Conservation (phyloP, 2,329 filamentous ascomycete genomes). For the Alternaria sp. region DNA sequence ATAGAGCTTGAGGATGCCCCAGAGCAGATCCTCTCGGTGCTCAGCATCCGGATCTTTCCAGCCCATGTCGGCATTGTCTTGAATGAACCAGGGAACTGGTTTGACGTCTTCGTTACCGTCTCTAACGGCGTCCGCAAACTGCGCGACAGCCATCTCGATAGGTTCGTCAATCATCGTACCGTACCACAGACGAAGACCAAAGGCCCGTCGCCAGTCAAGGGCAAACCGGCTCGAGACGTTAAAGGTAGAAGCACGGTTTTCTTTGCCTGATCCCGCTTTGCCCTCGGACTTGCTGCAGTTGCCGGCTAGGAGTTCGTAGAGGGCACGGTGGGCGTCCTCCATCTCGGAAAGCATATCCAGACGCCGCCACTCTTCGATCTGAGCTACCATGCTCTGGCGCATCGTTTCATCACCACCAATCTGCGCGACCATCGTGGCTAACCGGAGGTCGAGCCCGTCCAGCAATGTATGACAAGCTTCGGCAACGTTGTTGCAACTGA, state of each 20-base stretch:
- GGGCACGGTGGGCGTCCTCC: constrained; percentile 77
- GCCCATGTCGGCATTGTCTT: constrained; percentile 62
- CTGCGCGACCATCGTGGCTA: constrained; percentile 84
- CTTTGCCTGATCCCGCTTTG: constrained; percentile 71
- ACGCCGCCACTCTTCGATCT: constrained; percentile 83
- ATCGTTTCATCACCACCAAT: constrained; percentile 76
- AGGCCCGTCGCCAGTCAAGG: constrained; percentile 91
- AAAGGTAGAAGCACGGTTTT: constrained; percentile 82
- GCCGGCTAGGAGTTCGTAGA: constrained; percentile 89
- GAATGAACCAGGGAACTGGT: constrained; percentile 74
- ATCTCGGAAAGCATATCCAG: constrained; percentile 88
- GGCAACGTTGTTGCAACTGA: constrained; percentile 78
- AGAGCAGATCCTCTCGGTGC: constrained; percentile 77
- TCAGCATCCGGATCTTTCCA: constrained; percentile 67
- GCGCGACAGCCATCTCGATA: constrained; percentile 73
- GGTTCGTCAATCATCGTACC: constrained; percentile 71
- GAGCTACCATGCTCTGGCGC: constrained; percentile 76
- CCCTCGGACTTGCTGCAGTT: constrained; percentile 86
- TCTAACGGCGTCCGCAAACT: constrained; percentile 75
- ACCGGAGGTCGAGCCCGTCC: constrained; percentile 76
- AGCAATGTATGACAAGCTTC: constrained; percentile 84
- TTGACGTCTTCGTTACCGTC: constrained; percentile 71
- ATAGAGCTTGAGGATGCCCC: constrained; percentile 85
- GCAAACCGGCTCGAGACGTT: constrained; percentile 82
- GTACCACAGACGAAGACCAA: constrained; percentile 92